These are phyloP conservation scores for Fusarium sp. DNA, from an alignment of 2,329 filamentous ascomycete species.

Conservation along the genomic window DNA sequence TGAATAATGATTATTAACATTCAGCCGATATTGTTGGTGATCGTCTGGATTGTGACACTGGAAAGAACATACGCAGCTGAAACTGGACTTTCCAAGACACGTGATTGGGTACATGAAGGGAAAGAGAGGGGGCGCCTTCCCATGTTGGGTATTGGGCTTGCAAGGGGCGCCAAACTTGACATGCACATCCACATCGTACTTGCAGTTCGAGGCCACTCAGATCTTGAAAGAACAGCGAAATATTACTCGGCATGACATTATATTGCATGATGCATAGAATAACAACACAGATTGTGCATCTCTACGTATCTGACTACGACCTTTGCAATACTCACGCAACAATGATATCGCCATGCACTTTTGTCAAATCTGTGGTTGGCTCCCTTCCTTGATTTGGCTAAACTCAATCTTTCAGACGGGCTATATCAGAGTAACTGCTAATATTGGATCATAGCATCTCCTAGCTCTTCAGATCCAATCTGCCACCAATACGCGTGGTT, in stretches of 20 bases:
- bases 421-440: background rate
- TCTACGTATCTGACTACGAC: background rate
- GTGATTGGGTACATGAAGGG: slow-evolving; percentile 32
- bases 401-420: background rate
- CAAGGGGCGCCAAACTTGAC: slow-evolving; percentile 36
- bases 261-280: slow-evolving; percentile 13
- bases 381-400: background rate
- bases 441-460: background rate
- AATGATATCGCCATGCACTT: slow-evolving; percentile 9
- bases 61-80: slow-evolving; percentile 40
- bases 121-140: slow-evolving; percentile 32
- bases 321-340: background rate
- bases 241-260: slow-evolving; percentile 1
- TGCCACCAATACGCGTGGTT: slow-evolving; percentile 26
- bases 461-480: background rate
- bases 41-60: slow-evolving; percentile 32
- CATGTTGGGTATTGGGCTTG: slow-evolving; percentile 26
- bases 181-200: slow-evolving; percentile 7
- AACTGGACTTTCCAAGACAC: slow-evolving; percentile 15
- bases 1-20: slow-evolving; percentile 6
- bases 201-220: slow-evolving; percentile 16
- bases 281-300: background rate
- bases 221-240: slow-evolving; percentile 27
- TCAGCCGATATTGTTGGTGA: slow-evolving; percentile 12
- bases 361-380: slow-evolving; percentile 1